Evolutionary conservation across 768 basidiomycete species (phyloP).

Genomic region (Termitomyces sp.): DNA sequence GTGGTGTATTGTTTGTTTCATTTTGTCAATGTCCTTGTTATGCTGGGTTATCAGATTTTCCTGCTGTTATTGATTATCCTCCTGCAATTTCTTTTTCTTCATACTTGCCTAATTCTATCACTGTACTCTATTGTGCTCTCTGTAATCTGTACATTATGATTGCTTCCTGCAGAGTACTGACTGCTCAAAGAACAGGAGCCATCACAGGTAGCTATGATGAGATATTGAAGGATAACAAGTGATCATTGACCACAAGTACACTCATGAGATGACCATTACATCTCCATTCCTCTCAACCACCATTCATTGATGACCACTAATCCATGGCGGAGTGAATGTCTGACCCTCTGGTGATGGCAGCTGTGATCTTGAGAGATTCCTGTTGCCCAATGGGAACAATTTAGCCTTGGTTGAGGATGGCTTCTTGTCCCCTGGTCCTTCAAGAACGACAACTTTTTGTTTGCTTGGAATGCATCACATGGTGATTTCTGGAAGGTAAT

Average conservation of each 20-base stretch:
- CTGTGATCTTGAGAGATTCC: slow-evolving; percentile 2
- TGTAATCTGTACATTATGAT: background rate
- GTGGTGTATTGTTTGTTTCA: too few relatives aligned
- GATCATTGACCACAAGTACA: background rate
- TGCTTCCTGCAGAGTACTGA: too few relatives aligned
- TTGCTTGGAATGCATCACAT: slow-evolving; percentile 49
- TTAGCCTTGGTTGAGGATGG: slow-evolving; percentile 4
- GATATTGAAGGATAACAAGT: background rate
- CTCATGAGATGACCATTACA: background rate
- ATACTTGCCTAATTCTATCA: background rate
- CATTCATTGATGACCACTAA: slow-evolving; percentile 11
- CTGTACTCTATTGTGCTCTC: background rate
- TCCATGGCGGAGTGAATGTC: slow-evolving; percentile 8
- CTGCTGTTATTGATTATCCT: background rate
- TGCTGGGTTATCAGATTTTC: too few relatives aligned
- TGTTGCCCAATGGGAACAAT: slow-evolving; percentile 8
- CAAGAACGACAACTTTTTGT: slow-evolving; percentile 18
- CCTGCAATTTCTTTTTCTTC: background rate
- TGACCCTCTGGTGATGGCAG: slow-evolving; percentile 9
- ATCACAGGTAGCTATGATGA: background rate
- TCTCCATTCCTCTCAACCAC: slow-evolving; percentile 10
- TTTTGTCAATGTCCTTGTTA: too few relatives aligned
- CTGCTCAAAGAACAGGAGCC: too few relatives aligned
- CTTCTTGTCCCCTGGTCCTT: slow-evolving; percentile 2
- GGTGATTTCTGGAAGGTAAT: background rate